Percentiles rank a stretch among this genome's conserved stretches.
These are phyloP conservation scores for Candida rishiriensis DNA, from an alignment of 805 yeast species.

Conservation along the genomic window DNA sequence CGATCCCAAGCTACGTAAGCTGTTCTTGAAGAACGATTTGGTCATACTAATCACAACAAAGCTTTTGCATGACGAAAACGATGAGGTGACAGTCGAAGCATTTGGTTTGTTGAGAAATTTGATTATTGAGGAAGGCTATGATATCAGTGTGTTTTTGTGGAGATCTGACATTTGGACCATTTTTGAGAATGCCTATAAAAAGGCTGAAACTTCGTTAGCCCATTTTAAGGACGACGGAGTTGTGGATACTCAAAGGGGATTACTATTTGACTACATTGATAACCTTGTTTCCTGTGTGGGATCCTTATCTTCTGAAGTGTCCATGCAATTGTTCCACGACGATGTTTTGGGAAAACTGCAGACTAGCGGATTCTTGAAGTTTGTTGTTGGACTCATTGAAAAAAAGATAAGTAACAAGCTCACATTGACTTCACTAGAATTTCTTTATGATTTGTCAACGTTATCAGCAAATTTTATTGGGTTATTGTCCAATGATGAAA, in stretches of 20 bases:
- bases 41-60: conserved; percentile 60
- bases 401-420: conserved; percentile 28
- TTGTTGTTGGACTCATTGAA: conserved; percentile 34
- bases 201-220: conserved; percentile 45
- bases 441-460: conserved; percentile 29
- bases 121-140: conserved; percentile 84
- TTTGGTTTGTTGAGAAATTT: conserved; percentile 78
- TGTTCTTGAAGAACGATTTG: conserved; percentile 67
- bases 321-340: conserved; percentile 45
- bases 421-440: conserved; percentile 18
- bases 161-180: conserved; percentile 71
- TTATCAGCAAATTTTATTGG: conserved; percentile 24
- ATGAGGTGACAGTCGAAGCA: conserved; percentile 75
- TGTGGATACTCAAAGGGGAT: conserved; percentile 32
- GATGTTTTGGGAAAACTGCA: conserved; percentile 21
- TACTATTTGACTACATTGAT: conserved; percentile 65
- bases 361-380: conserved; percentile 26
- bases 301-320: conserved; percentile 55
- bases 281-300: conserved; percentile 66
- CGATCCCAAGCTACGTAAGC: conserved; percentile 55
- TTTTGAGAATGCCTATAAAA: conserved; percentile 47
- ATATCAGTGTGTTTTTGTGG: conserved; percentile 69
- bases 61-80: conserved; percentile 59
- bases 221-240: conserved; percentile 30
- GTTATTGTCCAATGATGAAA: conserved; percentile 13